Evolutionary conservation across 345 rosid species (phyloP).

Genomic region (Combretum micranthum): DNA sequence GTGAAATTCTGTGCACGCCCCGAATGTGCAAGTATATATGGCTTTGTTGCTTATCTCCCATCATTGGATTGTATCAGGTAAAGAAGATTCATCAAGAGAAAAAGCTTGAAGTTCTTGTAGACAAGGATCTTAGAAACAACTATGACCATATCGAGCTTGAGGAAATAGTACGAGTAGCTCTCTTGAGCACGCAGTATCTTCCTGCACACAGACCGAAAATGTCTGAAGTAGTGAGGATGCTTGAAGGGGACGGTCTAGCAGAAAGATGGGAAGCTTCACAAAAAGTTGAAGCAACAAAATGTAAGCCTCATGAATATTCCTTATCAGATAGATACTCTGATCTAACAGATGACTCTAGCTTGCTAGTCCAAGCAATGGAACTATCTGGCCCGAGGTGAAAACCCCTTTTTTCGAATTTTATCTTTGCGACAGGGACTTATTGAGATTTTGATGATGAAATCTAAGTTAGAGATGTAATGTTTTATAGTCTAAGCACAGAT

Average conservation of each 20-base stretch:
- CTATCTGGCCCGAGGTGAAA: conserved; percentile 94
- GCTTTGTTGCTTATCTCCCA: no score
- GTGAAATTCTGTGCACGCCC: conserved; percentile 1
- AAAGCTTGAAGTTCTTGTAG: conserved; percentile 79
- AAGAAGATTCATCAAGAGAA: conserved; percentile 89
- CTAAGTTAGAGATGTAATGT: no score
- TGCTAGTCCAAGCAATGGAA: conserved; percentile 96
- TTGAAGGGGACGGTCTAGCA: conserved; percentile 95
- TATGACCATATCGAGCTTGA: conserved; percentile 90
- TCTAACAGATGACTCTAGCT: conserved; percentile 89
- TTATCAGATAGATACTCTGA: conserved; percentile 91
- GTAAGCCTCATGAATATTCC: conserved; percentile 66
- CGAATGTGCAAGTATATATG: no score
- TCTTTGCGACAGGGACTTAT: no score
- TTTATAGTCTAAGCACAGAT: no score
- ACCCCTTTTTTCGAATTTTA: no score
- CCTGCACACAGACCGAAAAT: conserved; percentile 90
- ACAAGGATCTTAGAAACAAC: conserved; percentile 71
- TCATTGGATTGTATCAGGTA: conserved; percentile 31
- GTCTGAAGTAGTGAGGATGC: conserved; percentile 97
- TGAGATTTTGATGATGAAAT: no score
- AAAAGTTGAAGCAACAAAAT: conserved; percentile 50
- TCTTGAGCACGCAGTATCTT: conserved; percentile 80
- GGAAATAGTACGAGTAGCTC: conserved; percentile 89
- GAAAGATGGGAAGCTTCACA: conserved; percentile 99